These are phyloP conservation scores for Termitomyces bulborhizus DNA, from an alignment of 768 basidiomycete genomes.

Conservation along the genomic window DNA sequence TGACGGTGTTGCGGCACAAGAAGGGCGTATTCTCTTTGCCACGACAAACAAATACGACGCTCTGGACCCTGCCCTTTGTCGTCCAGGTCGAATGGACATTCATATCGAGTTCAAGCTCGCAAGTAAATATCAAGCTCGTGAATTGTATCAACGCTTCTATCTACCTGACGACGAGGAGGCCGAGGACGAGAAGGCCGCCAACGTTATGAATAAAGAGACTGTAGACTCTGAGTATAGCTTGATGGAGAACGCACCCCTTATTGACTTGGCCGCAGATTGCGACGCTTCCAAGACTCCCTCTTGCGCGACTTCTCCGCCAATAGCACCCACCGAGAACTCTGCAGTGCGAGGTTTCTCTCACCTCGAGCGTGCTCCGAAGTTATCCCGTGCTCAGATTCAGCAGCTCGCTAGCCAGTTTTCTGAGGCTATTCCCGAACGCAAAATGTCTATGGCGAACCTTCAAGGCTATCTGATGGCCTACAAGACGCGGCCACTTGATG, in stretches of 20 bases:
- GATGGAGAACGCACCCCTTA: not conserved
- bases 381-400: slow-evolving; percentile 32
- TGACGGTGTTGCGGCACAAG: slow-evolving; percentile 73
- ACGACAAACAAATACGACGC: slow-evolving; percentile 69
- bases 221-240: slow-evolving; percentile 18
- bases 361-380: slow-evolving; percentile 27
- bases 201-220: slow-evolving; percentile 4
- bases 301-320: not conserved
- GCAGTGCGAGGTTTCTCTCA: slow-evolving; percentile 21
- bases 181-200: slow-evolving; percentile 17
- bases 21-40: slow-evolving; percentile 77
- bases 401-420: slow-evolving; percentile 53
- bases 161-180: slow-evolving; percentile 31
- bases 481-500: slow-evolving; percentile 53
- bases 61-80: slow-evolving; percentile 69
- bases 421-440: slow-evolving; percentile 40
- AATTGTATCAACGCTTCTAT: slow-evolving; percentile 67
- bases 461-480: slow-evolving; percentile 65
- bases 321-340: slow-evolving; percentile 8
- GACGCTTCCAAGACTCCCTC: not conserved
- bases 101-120: slow-evolving; percentile 76
- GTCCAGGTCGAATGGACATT: slow-evolving; percentile 77
- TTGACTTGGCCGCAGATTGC: slow-evolving; percentile 3
- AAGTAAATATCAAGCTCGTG: slow-evolving; percentile 57
- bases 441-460: slow-evolving; percentile 43